A percentile compares a stretch with the other conserved stretches of the same genome.
phyloP scores from a whole-genome alignment of 495 filamentous ascomycete species.

The Lepraria neglecta region DNA sequence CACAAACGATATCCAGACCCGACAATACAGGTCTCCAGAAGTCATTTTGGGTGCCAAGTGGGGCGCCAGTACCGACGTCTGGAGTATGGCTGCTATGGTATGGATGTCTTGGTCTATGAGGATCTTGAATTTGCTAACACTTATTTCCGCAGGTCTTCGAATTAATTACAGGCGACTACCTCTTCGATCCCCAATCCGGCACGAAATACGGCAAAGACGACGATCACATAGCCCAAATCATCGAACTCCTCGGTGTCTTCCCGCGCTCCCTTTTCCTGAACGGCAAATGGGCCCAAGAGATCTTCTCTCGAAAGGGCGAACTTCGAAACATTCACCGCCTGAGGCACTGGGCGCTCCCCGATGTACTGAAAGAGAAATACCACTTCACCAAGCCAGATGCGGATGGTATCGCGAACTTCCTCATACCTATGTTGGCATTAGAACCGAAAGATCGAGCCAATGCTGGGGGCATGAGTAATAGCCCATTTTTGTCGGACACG shows the following conservation, averaged over 20 bases:
- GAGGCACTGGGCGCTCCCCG: constrained; percentile 91
- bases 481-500: constrained; percentile 73
- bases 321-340: constrained; percentile 95
- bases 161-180: constrained; percentile 95
- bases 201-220: constrained; percentile 99
- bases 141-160: constrained; percentile 71
- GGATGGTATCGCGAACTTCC: constrained; percentile 73
- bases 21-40: constrained; percentile 95
- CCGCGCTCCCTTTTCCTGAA: constrained; percentile 83
- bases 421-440: constrained; percentile 88
- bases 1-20: constrained; percentile 97
- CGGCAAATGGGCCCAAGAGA: constrained; percentile 97
- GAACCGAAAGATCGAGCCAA: constrained; percentile 83
- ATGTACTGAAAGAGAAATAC: constrained; percentile 94
- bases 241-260: constrained; percentile 91
- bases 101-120: constrained; percentile 23
- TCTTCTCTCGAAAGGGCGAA: constrained; percentile 97
- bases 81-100: constrained; percentile 99
- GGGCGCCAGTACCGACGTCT: constrained; percentile 97
- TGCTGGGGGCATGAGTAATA: constrained; percentile 87
- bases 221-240: constrained; percentile 98
- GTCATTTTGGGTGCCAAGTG: constrained; percentile 96
- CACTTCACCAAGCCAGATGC: constrained; percentile 78
- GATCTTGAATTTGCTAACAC: constrained; percentile 1
- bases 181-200: constrained; percentile 97